Percentiles rank a stretch among this genome's conserved stretches.
phyloP scores from a whole-genome alignment of 495 filamentous ascomycete species.

The Physcia stellaris region DNA sequence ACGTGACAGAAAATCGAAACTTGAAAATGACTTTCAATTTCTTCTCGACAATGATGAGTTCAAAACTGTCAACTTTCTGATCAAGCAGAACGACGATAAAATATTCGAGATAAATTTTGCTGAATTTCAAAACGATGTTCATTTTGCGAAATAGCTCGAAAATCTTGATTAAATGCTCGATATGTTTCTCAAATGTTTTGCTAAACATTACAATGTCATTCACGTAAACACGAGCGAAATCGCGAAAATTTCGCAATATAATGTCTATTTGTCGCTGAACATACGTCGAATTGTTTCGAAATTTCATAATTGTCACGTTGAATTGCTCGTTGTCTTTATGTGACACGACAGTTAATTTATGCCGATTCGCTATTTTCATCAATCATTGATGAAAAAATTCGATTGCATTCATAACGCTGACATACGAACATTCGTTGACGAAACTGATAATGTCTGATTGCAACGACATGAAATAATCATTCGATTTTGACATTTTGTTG shows the following conservation, averaged over 20 bases:
- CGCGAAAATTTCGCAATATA: neutral
- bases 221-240: neutral
- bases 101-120: neutral
- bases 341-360: neutral
- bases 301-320: neutral
- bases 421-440: neutral
- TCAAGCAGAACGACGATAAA: neutral
- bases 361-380: neutral
- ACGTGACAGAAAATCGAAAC: neutral
- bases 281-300: neutral
- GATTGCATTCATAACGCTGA: neutral
- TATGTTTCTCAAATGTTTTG: neutral
- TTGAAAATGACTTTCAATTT: neutral
- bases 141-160: neutral
- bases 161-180: neutral
- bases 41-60: neutral
- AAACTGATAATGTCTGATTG: neutral
- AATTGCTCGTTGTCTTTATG: neutral
- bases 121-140: neutral
- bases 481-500: neutral
- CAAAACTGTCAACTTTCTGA: neutral
- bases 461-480: neutral
- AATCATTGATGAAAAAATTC: neutral
- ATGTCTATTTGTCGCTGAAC: neutral
- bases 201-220: neutral